Evolutionary conservation across 345 rosid genomes (phyloP), one percentile per base, ranked within the genome.

Genomic region (Eucalyptus guilfoylei): DNA sequence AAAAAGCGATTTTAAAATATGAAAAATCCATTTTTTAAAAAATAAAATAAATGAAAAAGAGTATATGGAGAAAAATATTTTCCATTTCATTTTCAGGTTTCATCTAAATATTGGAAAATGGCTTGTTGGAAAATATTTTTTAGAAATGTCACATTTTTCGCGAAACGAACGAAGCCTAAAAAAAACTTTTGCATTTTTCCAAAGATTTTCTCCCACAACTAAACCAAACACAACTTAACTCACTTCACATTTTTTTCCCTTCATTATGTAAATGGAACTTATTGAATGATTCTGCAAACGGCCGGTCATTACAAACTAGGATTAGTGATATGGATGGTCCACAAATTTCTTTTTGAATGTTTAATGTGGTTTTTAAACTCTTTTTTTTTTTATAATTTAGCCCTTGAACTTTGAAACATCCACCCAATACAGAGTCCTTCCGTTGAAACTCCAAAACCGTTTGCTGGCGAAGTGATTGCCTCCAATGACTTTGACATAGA

Each of bases 121-220:
- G 6, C 1, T 49, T 14, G 7, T 49, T 49, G 3, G 52, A 49
- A 49, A 49, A 2, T 15, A 14, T 15, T 49, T 49, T 49, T 0
- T 0, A 15, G 1, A 49, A 15, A 49, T 6, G 3, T 1, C 52
- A 49, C 17, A 49, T 49, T 49, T 49, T 49, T 7, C 0, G 7
- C 1, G 7, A 6, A 14, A 49, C 1, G 0, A 49, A 14, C 3
- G 1, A 0, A 49, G 3, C 52, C 19, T 49, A 19, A n/a, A n/a
- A n/a, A 19, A 52, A 8, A 3, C 1, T 8, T 52, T 52, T 19
- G 24, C 0, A 52, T 52, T 52, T 52, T 52, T 52, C 10, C 58
- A 52, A 52, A 52, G 0, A 52, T 8, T 52, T 19, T 52, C 11
- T 52, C 10, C 23, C 5, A 52, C 24, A 8, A 19, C 2, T 8